phyloP scores from a whole-genome alignment of 2,329 filamentous ascomycete genomes.

The Teratosphaeria pseudoeucalypti region DNA sequence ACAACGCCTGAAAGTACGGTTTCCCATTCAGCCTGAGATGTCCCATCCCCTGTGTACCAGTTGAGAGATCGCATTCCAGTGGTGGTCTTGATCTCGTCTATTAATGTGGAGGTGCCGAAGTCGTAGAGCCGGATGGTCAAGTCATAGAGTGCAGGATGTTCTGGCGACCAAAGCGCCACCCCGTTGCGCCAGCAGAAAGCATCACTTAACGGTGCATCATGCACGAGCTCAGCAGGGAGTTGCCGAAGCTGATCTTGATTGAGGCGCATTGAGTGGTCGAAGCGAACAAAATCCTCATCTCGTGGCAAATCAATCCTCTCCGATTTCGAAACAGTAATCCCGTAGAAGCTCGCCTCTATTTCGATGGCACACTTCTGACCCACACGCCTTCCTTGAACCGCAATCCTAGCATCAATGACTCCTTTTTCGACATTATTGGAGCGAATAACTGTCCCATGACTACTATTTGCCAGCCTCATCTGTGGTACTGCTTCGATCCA shows the following conservation, averaged over 20 bases:
- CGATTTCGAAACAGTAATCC: constrained; percentile 36
- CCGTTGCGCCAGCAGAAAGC: constrained; percentile 40
- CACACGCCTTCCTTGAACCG: constrained; percentile 40
- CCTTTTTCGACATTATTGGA: constrained; percentile 46
- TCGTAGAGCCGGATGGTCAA: constrained; percentile 45
- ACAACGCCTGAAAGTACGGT: constrained; percentile 51
- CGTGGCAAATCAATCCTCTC: constrained; percentile 35
- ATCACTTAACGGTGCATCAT: constrained; percentile 28
- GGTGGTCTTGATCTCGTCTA: constrained; percentile 50
- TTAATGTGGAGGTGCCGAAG: constrained; percentile 18
- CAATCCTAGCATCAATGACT: constrained; percentile 41
- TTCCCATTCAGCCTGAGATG: constrained; percentile 49
- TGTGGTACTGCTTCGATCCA: constrained; percentile 54
- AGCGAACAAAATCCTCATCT: constrained; percentile 39
- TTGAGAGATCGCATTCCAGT: constrained; percentile 51
- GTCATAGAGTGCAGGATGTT: constrained; percentile 48
- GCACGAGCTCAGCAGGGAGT: constrained; percentile 29
- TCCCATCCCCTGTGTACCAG: constrained; percentile 49
- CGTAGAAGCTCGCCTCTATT: constrained; percentile 44
- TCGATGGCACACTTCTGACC: constrained; percentile 41
- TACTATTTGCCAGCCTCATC: constrained; percentile 45
- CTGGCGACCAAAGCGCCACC: constrained; percentile 53
- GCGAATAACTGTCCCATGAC: constrained; percentile 47
- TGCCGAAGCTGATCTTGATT: constrained; percentile 31
- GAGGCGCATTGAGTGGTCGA: constrained; percentile 43